Evolutionary conservation across 768 basidiomycete genomes (phyloP), one percentile per base, ranked within the genome.

Genomic region (Phanerochaete sordida): DNA sequence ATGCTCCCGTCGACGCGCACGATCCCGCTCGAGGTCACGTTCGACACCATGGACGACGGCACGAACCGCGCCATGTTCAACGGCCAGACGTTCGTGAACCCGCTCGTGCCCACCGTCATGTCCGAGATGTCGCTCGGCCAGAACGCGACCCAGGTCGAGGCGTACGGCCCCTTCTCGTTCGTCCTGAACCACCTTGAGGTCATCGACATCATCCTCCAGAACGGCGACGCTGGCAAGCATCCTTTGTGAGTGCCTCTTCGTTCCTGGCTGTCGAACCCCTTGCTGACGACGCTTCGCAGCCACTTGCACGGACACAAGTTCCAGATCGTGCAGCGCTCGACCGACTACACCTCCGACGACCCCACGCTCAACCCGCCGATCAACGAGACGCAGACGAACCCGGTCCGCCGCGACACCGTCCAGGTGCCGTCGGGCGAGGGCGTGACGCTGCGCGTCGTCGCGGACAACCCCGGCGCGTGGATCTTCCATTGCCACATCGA

Each of bases 401-500:
- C 95, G 1, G 84, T 95, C 68, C 86, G 93, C n/a, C 83, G 96
- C 43, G 96, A 99, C 72, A 95, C 93, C 0, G 77, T 96, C 16
- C 82, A 85, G 58, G 84, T 97, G 53, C 88, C 90, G 2, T 79
- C 84, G 3, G 79, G 79, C 60, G 73, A 81, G 21, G 86, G 86
- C 2, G 89, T 82, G 12, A 90, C 90, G 0, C 74, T 99, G 47
- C 85, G 93, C 23, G 73, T 95, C 66, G 76, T 87, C 49, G 92
- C 93, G 1, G 91, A 98, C 71, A 98, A 98, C 74, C 96, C 96
- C 0, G 96, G 96, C 12, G 86, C 82, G 8, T 95, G 93, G 90
- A 72, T 93, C 63, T 82, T 93, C 70, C 91, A 92, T 71, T 93
- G 86, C 70, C 90, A 91, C 73, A 89, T 90, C 64, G 89, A 92